A percentile compares a stretch with the other conserved stretches of the same genome.
phyloP scores from a whole-genome alignment of 257 asterid species.

The Capsicum rhomboideum region DNA sequence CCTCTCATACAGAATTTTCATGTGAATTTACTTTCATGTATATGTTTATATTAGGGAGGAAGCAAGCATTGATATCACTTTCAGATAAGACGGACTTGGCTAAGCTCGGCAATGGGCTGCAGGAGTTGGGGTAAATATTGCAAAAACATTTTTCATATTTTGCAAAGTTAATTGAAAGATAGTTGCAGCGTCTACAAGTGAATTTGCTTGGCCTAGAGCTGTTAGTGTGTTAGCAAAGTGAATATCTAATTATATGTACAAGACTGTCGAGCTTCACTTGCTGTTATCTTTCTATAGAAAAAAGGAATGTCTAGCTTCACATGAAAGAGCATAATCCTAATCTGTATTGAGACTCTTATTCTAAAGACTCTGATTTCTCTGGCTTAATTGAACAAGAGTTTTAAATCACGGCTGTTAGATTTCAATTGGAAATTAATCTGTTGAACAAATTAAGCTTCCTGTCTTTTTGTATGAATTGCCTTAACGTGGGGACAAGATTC shows the following conservation, averaged over 20 bases:
- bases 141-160: not conserved
- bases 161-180: not conserved
- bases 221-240: not conserved
- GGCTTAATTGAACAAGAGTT: not conserved
- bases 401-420: not conserved
- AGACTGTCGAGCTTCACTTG: not conserved
- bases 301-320: not conserved
- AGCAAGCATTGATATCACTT: conserved; percentile 72
- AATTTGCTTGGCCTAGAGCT: not conserved
- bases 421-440: not conserved
- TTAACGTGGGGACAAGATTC: not conserved
- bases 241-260: not conserved
- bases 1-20: not conserved
- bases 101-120: conserved; percentile 73
- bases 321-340: not conserved
- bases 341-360: not conserved
- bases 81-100: conserved; percentile 82
- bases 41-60: conserved; percentile 41
- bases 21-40: not conserved
- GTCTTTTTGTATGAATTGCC: not conserved
- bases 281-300: not conserved
- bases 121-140: conserved; percentile 65
- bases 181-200: not conserved
- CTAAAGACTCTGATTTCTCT: not conserved
- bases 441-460: not conserved